Evolutionary conservation across 2,329 filamentous ascomycete genomes (phyloP).

Genomic region (Aspergillus brasiliensis): DNA sequence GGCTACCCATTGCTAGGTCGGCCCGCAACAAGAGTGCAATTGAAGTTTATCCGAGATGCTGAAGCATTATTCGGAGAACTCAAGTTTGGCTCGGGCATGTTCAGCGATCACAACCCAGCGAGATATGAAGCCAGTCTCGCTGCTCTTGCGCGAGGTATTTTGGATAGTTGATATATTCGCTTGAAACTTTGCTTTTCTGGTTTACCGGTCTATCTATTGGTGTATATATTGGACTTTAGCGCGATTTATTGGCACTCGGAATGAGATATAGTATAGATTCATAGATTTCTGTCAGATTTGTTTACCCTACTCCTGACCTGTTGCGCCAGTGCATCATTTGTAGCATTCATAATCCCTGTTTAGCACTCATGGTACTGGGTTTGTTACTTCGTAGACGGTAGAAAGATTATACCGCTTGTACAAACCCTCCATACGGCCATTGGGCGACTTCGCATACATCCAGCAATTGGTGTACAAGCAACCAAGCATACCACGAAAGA

Average conservation of each 20-base stretch:
- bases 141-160: slow-evolving; percentile 54
- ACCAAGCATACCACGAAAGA: too few species aligned
- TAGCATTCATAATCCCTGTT: not conserved
- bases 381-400: not conserved
- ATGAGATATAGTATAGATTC: not conserved
- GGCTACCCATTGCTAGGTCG: slow-evolving; percentile 56
- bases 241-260: not conserved
- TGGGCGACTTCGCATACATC: too few species aligned
- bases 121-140: slow-evolving; percentile 71
- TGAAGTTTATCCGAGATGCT: slow-evolving; percentile 72
- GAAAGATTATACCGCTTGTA: not conserved
- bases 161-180: slow-evolving; percentile 37
- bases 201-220: not conserved
- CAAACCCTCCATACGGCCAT: too few species aligned
- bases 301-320: not conserved
- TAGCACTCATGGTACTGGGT: not conserved
- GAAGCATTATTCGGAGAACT: slow-evolving; percentile 71
- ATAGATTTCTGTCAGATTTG: not conserved
- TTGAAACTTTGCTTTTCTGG: not conserved
- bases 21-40: slow-evolving; percentile 67
- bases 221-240: not conserved
- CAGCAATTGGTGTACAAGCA: too few species aligned
- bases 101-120: slow-evolving; percentile 74
- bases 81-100: slow-evolving; percentile 71
- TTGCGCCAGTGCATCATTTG: not conserved